A percentile compares a stretch with the other conserved stretches of the same genome.
phyloP scores from a whole-genome alignment of 192 early-diverging fungal species.

The Coemansia interrupta region DNA sequence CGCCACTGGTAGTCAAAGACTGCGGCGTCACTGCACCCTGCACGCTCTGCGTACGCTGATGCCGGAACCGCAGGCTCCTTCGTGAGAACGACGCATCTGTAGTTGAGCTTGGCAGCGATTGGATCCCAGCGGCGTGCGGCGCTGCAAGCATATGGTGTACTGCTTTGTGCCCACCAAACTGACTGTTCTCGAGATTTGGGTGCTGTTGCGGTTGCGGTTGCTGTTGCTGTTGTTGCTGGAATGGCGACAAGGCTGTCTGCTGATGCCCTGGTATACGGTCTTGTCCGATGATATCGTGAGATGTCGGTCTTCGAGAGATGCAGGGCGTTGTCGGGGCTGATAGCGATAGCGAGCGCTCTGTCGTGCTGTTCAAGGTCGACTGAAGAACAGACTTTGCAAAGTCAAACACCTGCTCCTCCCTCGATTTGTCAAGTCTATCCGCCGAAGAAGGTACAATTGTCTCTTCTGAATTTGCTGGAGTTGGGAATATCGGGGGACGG shows the following conservation, averaged over 20 bases:
- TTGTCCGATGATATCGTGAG: background rate
- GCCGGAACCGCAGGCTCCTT: conserved; percentile 3
- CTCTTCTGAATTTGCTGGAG: conserved; percentile 7
- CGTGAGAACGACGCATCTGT: background rate
- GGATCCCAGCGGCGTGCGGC: background rate
- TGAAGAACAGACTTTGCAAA: conserved; percentile 1
- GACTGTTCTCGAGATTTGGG: background rate
- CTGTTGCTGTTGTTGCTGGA: too few relatives aligned
- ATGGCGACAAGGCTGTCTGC: too few relatives aligned
- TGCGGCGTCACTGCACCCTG: conserved; percentile 5
- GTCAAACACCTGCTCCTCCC: background rate
- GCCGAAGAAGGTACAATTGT: background rate
- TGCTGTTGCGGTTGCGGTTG: background rate
- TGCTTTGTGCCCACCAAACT: background rate
- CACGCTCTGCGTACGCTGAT: conserved; percentile 20
- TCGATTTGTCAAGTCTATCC: background rate
- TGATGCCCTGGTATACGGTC: too few relatives aligned
- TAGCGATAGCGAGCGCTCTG: conserved; percentile 5
- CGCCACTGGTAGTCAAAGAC: background rate
- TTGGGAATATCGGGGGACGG: conserved; percentile 1
- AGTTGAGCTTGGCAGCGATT: conserved; percentile 1
- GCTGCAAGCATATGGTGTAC: conserved; percentile 7
- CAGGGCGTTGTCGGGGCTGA: conserved; percentile 43
- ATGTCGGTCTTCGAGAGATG: conserved; percentile 12
- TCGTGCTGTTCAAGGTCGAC: background rate